Evolutionary conservation across 2,329 filamentous ascomycete species (phyloP).

Genomic region (Aschersonia sp.): DNA sequence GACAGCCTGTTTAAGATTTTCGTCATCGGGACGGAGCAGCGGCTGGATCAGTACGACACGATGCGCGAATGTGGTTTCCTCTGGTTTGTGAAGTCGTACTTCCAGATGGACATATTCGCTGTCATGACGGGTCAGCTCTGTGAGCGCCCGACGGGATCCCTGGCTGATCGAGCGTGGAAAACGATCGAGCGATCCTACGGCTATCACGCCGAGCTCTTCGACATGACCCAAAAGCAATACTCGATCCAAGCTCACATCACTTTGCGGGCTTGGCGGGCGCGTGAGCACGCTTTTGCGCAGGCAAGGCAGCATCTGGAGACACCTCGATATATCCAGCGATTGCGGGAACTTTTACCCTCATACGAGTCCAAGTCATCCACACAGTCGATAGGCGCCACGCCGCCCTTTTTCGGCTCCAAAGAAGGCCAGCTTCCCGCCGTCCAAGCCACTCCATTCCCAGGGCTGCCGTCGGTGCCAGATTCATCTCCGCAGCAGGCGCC

Average conservation of each 20-base stretch:
- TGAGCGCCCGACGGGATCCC: slow-evolving; percentile 28
- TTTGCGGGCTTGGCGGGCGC: slow-evolving; percentile 36
- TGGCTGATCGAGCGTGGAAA: slow-evolving; percentile 40
- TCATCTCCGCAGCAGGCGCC: not conserved
- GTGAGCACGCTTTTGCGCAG: slow-evolving; percentile 26
- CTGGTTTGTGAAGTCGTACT: slow-evolving; percentile 40
- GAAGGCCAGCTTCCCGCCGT: not conserved
- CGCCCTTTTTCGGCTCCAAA: not conserved
- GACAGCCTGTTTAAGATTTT: slow-evolving; percentile 43
- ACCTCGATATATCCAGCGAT: slow-evolving; percentile 29
- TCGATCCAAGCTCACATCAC: slow-evolving; percentile 29
- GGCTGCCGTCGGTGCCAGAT: not conserved
- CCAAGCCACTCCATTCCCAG: not conserved
- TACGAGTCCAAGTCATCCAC: slow-evolving; percentile 19
- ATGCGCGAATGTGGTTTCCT: slow-evolving; percentile 31
- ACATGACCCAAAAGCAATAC: slow-evolving; percentile 30
- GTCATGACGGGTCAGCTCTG: slow-evolving; percentile 40
- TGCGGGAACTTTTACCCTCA: slow-evolving; percentile 27
- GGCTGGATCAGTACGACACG: slow-evolving; percentile 26
- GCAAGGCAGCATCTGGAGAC: slow-evolving; percentile 22
- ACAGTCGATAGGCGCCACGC: slow-evolving; percentile 6
- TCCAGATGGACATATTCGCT: slow-evolving; percentile 40
- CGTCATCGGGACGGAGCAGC: slow-evolving; percentile 32
- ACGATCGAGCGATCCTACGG: slow-evolving; percentile 30
- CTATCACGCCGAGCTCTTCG: slow-evolving; percentile 34